phyloP scores from a whole-genome alignment of 441 rosid species.

The Cnidoscolus chayamansa region DNA sequence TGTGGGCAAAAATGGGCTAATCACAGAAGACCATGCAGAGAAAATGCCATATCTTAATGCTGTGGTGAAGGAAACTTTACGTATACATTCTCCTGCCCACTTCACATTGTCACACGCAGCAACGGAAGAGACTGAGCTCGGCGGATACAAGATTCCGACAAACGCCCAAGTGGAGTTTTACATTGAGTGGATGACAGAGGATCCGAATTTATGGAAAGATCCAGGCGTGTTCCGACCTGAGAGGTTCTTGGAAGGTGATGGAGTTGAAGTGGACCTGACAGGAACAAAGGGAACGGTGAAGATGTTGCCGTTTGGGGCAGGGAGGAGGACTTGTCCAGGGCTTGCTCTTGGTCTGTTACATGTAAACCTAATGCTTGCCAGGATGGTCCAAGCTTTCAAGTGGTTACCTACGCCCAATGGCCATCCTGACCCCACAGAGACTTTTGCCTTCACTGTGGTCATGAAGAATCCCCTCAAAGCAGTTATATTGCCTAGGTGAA shows the following conservation, averaged over 20 bases:
- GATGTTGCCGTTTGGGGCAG: conserved; percentile 94
- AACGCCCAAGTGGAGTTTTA: conserved; percentile 66
- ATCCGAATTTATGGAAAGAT: conserved; percentile 69
- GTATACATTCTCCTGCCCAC: conserved; percentile 90
- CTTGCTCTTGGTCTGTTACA: conserved; percentile 65
- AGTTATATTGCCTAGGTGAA: conserved; percentile 44
- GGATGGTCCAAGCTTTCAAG: conserved; percentile 70
- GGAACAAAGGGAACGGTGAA: conserved; percentile 62
- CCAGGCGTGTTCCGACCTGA: conserved; percentile 68
- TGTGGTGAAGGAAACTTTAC: conserved; percentile 66
- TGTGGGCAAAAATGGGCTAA: conserved; percentile 50
- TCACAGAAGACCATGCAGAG: conserved; percentile 58
- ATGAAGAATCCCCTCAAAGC: conserved; percentile 86
- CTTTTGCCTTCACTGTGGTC: conserved; percentile 83
- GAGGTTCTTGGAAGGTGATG: conserved; percentile 74
- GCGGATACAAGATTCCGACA: conserved; percentile 68
- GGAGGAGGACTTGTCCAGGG: conserved; percentile 89
- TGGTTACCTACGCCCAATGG: conserved; percentile 60
- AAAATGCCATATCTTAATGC: conserved; percentile 65
- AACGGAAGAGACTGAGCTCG: conserved; percentile 66
- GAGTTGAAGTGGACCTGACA: conserved; percentile 68
- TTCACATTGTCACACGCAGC: conserved; percentile 72
- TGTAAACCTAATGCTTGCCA: conserved; percentile 65
- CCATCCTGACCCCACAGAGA: conserved; percentile 77
- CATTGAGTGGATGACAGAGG: conserved; percentile 85